These are phyloP conservation scores for Phytophthora vignae DNA, from an alignment of 352 stramenopile species.

Conservation along the genomic window DNA sequence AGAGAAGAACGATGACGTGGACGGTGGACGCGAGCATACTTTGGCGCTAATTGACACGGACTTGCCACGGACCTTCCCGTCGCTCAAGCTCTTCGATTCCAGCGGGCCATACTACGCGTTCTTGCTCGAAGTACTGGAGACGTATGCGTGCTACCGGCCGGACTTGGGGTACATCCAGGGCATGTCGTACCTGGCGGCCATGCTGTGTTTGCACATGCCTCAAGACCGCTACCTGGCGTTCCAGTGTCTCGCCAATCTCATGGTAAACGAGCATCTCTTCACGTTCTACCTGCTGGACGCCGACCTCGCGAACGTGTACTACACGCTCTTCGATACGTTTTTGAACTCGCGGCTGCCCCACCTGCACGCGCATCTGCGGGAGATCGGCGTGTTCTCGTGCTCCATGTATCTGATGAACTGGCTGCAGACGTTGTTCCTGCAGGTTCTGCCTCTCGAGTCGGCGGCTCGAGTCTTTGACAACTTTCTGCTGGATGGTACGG, in stretches of 20 bases:
- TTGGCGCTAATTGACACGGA: conserved; percentile 88
- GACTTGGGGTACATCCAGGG: conserved; percentile 92
- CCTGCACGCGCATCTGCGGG: conserved; percentile 60
- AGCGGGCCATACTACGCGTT: conserved; percentile 81
- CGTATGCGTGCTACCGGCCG: conserved; percentile 87
- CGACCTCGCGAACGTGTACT: conserved; percentile 83
- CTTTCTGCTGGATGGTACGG: conserved; percentile 86
- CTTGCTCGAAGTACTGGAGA: conserved; percentile 84
- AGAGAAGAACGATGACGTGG: conserved; percentile 36
- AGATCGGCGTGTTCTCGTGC: conserved; percentile 64
- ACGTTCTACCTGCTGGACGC: conserved; percentile 89
- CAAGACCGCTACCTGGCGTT: conserved; percentile 84
- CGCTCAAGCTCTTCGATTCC: conserved; percentile 79
- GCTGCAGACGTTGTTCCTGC: conserved; percentile 88
- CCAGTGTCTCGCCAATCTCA: conserved; percentile 88
- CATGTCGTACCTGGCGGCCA: conserved; percentile 89
- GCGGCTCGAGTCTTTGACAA: conserved; percentile 83
- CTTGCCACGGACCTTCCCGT: conserved; percentile 86
- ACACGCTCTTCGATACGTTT: conserved; percentile 83
- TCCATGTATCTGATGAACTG: conserved; percentile 92
- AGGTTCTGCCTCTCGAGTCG: conserved; percentile 82
- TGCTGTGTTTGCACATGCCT: conserved; percentile 89
- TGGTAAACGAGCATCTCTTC: conserved; percentile 90
- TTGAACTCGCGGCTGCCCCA: conserved; percentile 56
- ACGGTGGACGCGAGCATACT: conserved; percentile 76